phyloP scores from a whole-genome alignment of 345 rosid genomes.

The Cochlearia excelsa region DNA sequence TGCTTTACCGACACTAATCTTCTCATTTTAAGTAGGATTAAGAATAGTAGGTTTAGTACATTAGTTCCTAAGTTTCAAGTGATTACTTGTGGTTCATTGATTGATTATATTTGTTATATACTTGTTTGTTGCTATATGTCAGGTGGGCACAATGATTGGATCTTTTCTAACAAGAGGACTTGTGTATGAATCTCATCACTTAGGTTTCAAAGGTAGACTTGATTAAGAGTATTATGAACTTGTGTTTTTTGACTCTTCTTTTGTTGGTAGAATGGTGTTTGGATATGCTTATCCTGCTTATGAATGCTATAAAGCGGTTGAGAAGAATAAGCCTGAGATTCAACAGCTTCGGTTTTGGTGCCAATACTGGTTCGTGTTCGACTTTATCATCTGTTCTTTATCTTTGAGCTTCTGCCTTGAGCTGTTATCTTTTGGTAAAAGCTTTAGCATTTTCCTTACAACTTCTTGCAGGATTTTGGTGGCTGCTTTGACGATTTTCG shows the following conservation, averaged over 20 bases:
- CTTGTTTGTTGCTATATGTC: neutral
- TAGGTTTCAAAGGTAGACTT: slow-evolving; percentile 1
- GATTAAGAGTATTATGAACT: neutral
- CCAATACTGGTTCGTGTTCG: slow-evolving; percentile 60
- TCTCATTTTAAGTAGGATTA: slow-evolving; percentile 1
- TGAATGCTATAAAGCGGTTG: slow-evolving; percentile 66
- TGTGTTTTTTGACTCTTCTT: slow-evolving; percentile 12
- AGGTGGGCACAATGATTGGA: slow-evolving; percentile 49
- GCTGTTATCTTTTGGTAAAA: neutral
- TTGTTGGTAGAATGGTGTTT: slow-evolving; percentile 52
- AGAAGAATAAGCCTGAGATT: slow-evolving; percentile 48
- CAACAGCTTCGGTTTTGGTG: slow-evolving; percentile 76
- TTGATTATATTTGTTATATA: slow-evolving; percentile 15
- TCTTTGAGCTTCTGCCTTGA: slow-evolving; percentile 2
- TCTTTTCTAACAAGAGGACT: slow-evolving; percentile 62
- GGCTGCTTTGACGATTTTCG: slow-evolving; percentile 57
- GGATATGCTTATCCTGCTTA: slow-evolving; percentile 86
- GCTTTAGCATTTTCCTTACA: neutral
- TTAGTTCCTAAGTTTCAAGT: neutral
- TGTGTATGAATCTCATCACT: slow-evolving; percentile 44
- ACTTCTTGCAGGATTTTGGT: slow-evolving; percentile 64
- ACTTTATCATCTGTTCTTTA: slow-evolving; percentile 1
- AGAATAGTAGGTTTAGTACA: neutral
- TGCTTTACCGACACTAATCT: slow-evolving; percentile 24
- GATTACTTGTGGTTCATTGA: slow-evolving; percentile 2